These are phyloP conservation scores for Salix caprea DNA, from an alignment of 345 rosid genomes.

Conservation along the genomic window DNA sequence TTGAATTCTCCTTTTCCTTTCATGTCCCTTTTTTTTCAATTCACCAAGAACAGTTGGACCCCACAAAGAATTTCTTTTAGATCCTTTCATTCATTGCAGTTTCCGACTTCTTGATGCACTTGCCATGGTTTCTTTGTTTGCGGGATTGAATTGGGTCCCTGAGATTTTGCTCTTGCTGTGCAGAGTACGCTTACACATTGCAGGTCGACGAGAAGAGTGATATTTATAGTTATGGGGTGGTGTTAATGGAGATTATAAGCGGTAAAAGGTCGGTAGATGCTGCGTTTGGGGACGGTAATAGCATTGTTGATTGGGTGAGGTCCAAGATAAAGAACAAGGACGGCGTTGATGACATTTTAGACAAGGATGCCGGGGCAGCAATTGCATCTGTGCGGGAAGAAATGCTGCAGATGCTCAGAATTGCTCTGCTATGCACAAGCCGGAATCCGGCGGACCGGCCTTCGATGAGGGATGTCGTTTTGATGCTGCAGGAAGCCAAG, in stretches of 20 bases:
- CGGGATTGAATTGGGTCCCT: not conserved
- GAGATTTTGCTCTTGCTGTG: not conserved
- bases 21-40: constrained; percentile 2
- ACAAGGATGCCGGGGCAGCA: constrained; percentile 74
- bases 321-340: constrained; percentile 69
- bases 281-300: constrained; percentile 90
- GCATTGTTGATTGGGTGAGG: constrained; percentile 93
- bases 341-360: constrained; percentile 50
- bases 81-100: constrained; percentile 8
- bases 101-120: constrained; percentile 11
- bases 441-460: constrained; percentile 86
- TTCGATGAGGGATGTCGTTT: constrained; percentile 89
- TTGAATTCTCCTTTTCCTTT: not conserved
- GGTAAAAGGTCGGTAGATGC: constrained; percentile 82
- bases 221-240: constrained; percentile 90
- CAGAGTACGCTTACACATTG: constrained; percentile 91
- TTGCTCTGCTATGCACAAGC: constrained; percentile 79
- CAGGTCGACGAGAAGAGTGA: constrained; percentile 98
- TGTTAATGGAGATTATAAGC: constrained; percentile 71
- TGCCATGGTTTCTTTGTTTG: not conserved
- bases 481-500: constrained; percentile 88
- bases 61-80: not conserved
- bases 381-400: constrained; percentile 66
- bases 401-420: constrained; percentile 81
- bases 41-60: constrained; percentile 15